phyloP scores from a whole-genome alignment of 1,284 basidiomycete genomes.

The Paramarasmius palmivorus region DNA sequence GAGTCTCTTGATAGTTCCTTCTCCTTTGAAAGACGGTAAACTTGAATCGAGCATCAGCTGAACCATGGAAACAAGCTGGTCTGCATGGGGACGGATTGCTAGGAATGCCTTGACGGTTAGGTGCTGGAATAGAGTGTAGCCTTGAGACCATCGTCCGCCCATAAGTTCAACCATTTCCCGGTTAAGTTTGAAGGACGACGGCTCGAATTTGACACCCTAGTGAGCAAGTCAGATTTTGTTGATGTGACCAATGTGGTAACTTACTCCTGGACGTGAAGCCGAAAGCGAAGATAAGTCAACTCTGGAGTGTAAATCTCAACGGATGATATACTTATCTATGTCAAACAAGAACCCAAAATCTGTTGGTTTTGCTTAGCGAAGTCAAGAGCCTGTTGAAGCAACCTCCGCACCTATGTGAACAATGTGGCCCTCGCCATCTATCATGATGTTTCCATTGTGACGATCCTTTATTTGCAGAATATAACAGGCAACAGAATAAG shows the following conservation, averaged over 20 bases:
- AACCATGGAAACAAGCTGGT: constrained; percentile 87
- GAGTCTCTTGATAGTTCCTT: constrained; percentile 85
- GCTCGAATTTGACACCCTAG: constrained; percentile 96
- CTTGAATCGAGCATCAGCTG: constrained; percentile 95
- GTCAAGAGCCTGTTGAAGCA: constrained; percentile 1
- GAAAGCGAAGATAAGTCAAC: constrained; percentile 26
- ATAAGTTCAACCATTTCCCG: constrained; percentile 98
- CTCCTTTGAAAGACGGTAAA: constrained; percentile 96
- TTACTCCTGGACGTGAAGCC: constrained; percentile 65
- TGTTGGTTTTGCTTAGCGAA: constrained; percentile 29
- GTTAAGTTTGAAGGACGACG: constrained; percentile 95
- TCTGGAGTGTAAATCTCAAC: constrained; percentile 6
- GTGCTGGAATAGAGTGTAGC: constrained; percentile 92
- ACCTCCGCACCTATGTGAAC: constrained; percentile 80
- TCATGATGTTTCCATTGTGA: constrained; percentile 99
- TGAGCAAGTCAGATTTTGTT: constrained; percentile 13
- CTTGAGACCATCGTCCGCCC: constrained; percentile 93
- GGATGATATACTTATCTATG: constrained; percentile 76
- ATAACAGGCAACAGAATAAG: constrained; percentile 98
- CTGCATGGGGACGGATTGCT: constrained; percentile 87
- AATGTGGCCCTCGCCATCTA: constrained; percentile 95
- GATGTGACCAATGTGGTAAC: constrained; percentile 24
- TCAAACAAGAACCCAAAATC: constrained; percentile 99
- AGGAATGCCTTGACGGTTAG: constrained; percentile 96
- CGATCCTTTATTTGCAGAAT: constrained; percentile 97